A percentile compares a stretch with the other conserved stretches of the same genome.
phyloP scores from a whole-genome alignment of 805 yeast genomes.

The Candida alai region DNA sequence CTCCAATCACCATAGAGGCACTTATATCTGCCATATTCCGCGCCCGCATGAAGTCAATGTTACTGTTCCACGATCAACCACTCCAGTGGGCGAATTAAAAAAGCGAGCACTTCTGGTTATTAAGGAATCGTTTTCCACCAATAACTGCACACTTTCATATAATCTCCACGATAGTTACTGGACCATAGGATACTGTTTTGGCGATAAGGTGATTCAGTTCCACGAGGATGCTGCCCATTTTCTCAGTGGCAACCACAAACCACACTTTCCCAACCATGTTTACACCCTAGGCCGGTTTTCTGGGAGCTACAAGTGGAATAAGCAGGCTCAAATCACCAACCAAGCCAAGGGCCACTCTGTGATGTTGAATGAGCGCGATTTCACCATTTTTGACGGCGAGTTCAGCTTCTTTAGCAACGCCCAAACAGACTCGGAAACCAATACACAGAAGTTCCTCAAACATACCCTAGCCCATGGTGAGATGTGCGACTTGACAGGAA shows the following conservation, averaged over 20 bases:
- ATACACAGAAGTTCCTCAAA: constrained; percentile 29
- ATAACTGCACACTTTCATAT: constrained; percentile 21
- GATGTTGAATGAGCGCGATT: constrained; percentile 18
- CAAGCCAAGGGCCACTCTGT: constrained; percentile 18
- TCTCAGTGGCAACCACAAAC: constrained; percentile 25
- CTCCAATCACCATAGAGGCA: constrained; percentile 4
- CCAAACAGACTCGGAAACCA: constrained; percentile 9
- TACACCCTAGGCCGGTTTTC: constrained; percentile 36
- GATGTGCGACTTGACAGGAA: constrained; percentile 54
- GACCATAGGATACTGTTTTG: constrained; percentile 51
- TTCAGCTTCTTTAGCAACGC: constrained; percentile 18
- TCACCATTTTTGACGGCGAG: constrained; percentile 27
- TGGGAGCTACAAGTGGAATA: constrained; percentile 15
- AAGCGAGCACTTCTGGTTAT: constrained; percentile 15
- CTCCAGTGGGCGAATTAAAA: constrained; percentile 12
- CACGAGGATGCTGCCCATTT: constrained; percentile 31
- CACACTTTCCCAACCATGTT: constrained; percentile 28
- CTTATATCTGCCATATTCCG: constrained; percentile 23
- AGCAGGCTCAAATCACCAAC: constrained; percentile 14
- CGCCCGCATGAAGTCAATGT: constrained; percentile 2
- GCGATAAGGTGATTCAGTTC: constrained; percentile 46
- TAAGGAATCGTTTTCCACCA: constrained; percentile 15
- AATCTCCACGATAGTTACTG: constrained; percentile 44
- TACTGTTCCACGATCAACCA: not conserved
- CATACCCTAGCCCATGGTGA: constrained; percentile 46